Percentiles rank a stretch among this genome's conserved stretches.
Conservation (phyloP, 1,284 basidiomycete genomes). For the Leccinum subrobustum region DNA sequence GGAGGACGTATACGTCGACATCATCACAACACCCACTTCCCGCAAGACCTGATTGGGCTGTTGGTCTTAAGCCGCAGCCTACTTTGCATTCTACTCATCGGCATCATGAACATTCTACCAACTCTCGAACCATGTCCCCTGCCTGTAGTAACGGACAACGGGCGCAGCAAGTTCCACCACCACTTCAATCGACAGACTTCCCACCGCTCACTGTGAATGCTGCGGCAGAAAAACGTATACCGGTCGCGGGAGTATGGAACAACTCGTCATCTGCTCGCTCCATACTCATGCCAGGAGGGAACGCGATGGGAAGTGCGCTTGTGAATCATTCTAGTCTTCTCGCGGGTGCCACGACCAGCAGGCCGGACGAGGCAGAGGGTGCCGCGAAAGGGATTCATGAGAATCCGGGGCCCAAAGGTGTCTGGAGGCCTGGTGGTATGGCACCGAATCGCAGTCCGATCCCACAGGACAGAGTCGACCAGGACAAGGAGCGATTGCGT, state of each 20-base stretch:
- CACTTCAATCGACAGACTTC: constrained; percentile 65
- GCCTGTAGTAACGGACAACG: constrained; percentile 37
- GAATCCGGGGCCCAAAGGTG: constrained; percentile 51
- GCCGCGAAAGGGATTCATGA: constrained; percentile 50
- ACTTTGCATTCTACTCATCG: constrained; percentile 51
- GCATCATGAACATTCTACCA: constrained; percentile 40
- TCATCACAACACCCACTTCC: constrained; percentile 78
- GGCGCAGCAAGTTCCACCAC: constrained; percentile 37
- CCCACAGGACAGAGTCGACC: constrained; percentile 29
- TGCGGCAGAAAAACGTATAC: constrained; percentile 48
- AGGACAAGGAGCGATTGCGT: constrained; percentile 33
- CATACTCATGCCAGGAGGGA: constrained; percentile 45
- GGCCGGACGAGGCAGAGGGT: constrained; percentile 49
- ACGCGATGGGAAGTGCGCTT: constrained; percentile 28
- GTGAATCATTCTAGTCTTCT: constrained; percentile 38
- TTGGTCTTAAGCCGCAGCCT: constrained; percentile 71
- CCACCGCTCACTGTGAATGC: constrained; percentile 56
- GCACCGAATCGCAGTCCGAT: constrained; percentile 13
- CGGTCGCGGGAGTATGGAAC: constrained; percentile 67
- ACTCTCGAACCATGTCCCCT: constrained; percentile 42
- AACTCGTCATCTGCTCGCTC: constrained; percentile 53
- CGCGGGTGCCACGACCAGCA: constrained; percentile 11
- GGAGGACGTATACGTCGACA: constrained; percentile 67
- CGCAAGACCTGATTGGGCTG: constrained; percentile 80
- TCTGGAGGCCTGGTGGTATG: constrained; percentile 20